These are phyloP conservation scores for Polysphondylium violaceum DNA, from an alignment of 78 protist genomes.

Conservation along the genomic window DNA sequence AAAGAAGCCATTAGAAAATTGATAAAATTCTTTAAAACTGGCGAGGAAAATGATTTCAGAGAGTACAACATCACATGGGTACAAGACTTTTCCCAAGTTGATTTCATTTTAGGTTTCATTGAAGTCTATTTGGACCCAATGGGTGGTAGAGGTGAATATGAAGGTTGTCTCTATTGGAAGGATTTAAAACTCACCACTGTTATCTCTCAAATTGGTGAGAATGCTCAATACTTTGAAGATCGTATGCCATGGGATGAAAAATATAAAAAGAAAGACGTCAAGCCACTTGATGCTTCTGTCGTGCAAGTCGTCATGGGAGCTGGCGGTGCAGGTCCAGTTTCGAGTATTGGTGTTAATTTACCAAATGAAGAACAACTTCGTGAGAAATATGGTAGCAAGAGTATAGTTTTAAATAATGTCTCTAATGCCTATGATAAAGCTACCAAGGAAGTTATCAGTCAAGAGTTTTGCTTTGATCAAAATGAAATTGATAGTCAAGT, in stretches of 20 bases:
- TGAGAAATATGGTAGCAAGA: neutral
- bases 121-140: slow-evolving; percentile 10
- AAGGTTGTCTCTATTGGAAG: neutral
- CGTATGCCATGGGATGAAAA: slow-evolving; percentile 25
- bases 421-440: neutral
- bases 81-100: neutral
- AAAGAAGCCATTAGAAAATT: neutral
- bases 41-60: neutral
- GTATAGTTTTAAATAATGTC: neutral
- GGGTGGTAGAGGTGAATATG: slow-evolving; percentile 1
- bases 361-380: neutral
- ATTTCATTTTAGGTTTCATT: slow-evolving; percentile 11
- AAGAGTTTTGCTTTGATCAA: slow-evolving; percentile 1
- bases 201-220: neutral
- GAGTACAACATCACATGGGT: neutral
- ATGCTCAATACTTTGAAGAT: slow-evolving; percentile 3
- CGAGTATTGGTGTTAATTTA: neutral
- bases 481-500: neutral
- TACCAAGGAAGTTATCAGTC: neutral
- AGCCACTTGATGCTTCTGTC: neutral
- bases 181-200: neutral
- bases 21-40: slow-evolving; percentile 1
- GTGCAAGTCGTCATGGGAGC: neutral
- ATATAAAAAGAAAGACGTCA: neutral
- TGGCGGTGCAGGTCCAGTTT: neutral